Conservation (phyloP, 192 early-diverging fungal genomes). For the Coemansia sp. region DNA sequence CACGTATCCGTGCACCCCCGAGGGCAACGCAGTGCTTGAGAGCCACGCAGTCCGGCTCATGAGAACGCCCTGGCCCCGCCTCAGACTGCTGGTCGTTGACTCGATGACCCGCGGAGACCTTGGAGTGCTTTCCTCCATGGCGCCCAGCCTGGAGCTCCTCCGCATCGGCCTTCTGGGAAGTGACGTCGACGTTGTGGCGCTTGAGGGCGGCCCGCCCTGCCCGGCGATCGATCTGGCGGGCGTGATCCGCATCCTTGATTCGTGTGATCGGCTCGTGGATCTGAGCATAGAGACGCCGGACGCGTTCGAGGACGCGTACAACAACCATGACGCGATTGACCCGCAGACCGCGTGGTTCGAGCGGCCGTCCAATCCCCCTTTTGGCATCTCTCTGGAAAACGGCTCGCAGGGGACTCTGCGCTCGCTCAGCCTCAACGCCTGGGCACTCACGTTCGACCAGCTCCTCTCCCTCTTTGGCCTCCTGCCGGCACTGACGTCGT, state of each 20-base stretch:
- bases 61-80: not conserved
- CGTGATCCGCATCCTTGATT: too few species aligned
- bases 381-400: too few species aligned
- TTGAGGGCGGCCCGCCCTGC: too few species aligned
- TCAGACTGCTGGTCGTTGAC: conserved; percentile 19
- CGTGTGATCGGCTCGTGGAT: conserved; percentile 11
- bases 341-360: not conserved
- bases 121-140: not conserved
- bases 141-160: conserved; percentile 15
- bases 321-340: not conserved
- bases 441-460: conserved; percentile 42
- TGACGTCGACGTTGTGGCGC: conserved; percentile 20
- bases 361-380: conserved; percentile 7
- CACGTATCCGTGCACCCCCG: conserved; percentile 3
- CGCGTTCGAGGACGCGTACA: conserved; percentile 31
- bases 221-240: not conserved
- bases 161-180: conserved; percentile 21
- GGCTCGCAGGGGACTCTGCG: too few species aligned
- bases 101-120: conserved; percentile 15
- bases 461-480: not conserved
- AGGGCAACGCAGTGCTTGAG: conserved; percentile 5
- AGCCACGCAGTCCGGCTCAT: not conserved
- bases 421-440: conserved; percentile 21
- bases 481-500: conserved; percentile 9
- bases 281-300: conserved; percentile 25